Evolutionary conservation across 306 rosid species (phyloP), one percentile per base, ranked within the genome.

Genomic region (Vigna nakashimae): DNA sequence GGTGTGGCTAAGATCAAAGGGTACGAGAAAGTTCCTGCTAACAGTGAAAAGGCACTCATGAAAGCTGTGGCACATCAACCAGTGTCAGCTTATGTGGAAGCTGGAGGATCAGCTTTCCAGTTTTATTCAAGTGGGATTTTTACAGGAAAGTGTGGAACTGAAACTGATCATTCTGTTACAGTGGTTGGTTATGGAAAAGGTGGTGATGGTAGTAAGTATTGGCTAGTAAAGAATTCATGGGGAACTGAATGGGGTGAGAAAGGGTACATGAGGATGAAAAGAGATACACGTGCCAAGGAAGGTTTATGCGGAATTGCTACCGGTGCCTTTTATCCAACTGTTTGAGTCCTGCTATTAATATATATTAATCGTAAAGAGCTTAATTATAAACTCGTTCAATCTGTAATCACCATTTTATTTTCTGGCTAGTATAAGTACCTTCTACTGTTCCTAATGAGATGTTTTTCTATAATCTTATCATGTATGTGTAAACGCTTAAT

Each of bases 191-290:
- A 73, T 46, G 83, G 88, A 5, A 56, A 34, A 2, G 8, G 11
- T 26, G 30, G 34, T 15, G 58, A 65, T 67, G 85, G 66, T 5
- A 67, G 11, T 7, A 43, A 71, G 24, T 84, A 58, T 58, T 58
- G 65, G 67, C 1, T 60, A 1, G 42, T 60, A 3, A 60, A 60
- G 1, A 60, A 60, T 60, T 60, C 66, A 0, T 60, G 66, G 66
- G 66, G 66, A 17, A 77, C 6, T 5, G 17, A 14, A 1, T 84
- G 80, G 87, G 84, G 84, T 28, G 79, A 84, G 36, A 42, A 18
- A 6, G 87, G 87, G 6, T 80, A 80, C 52, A 58, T 76, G 48
- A 76, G 65, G 42, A 59, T 59, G 65, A 59, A 59, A 4, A 0
- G 65, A 59, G 65, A 59, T 14, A 28, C 28, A 28, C 42, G 8